Evolutionary conservation across 352 stramenopile species (phyloP).

Genomic region (Pythium pyrilobum): DNA sequence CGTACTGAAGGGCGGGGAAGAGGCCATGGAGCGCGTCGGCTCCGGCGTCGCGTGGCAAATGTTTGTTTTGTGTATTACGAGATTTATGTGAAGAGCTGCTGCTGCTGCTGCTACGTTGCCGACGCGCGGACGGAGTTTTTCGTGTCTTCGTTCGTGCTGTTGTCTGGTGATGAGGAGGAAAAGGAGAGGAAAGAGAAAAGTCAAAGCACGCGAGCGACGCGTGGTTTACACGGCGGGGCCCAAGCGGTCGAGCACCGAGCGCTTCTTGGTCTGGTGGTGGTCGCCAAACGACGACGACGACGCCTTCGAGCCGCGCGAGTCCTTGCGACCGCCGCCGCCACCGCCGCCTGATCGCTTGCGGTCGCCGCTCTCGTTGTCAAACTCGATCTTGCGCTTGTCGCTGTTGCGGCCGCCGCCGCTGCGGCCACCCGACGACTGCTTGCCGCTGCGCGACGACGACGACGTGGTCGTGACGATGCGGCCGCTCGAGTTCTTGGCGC

Average conservation of each 20-base stretch:
- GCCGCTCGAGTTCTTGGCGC: conserved; percentile 17
- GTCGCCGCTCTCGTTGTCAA: conserved; percentile 33
- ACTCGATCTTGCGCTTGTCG: conserved; percentile 43
- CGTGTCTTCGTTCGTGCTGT: no score
- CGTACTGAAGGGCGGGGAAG: no score
- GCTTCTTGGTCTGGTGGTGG: conserved; percentile 74
- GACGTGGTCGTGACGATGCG: conserved; percentile 46
- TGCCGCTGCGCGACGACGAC: conserved; percentile 24
- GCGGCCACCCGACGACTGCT: conserved; percentile 7
- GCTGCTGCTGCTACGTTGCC: no score
- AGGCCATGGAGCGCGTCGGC: no score
- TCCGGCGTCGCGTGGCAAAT: no score
- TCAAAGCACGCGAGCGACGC: no score
- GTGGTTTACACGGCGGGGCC: conserved; percentile 61
- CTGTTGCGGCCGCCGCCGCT: conserved; percentile 9
- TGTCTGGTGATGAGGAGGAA: no score
- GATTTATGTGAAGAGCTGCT: no score
- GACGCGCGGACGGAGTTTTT: no score
- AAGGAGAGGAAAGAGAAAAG: no score
- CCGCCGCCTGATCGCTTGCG: conserved; percentile 21
- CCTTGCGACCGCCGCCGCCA: conserved; percentile 23
- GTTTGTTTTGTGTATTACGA: no score
- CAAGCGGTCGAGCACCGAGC: conserved; percentile 76
- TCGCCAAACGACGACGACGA: conserved; percentile 45
- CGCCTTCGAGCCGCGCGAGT: conserved; percentile 21